Conservation (phyloP, 495 filamentous ascomycete species). For the Penicillium parvum region DNA sequence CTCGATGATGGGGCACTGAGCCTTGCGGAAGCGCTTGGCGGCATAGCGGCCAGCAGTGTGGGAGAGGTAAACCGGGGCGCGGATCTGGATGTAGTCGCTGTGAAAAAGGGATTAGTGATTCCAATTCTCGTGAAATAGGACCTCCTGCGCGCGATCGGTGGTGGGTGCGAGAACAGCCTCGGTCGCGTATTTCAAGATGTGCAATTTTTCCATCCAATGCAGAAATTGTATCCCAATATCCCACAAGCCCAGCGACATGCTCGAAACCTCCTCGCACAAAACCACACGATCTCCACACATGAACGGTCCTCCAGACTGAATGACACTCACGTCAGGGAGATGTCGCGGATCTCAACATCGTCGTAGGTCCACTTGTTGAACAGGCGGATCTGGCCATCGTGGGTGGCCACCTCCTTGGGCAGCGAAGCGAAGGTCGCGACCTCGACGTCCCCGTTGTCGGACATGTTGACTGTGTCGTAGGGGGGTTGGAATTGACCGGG, state of each 20-base stretch:
- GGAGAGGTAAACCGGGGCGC: conserved; percentile 94
- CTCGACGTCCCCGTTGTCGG: conserved; percentile 93
- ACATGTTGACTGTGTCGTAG: conserved; percentile 67
- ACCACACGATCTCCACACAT: conserved; percentile 13
- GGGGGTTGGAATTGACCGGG: conserved; percentile 38
- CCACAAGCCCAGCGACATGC: not conserved
- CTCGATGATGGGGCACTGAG: conserved; percentile 99
- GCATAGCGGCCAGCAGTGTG: conserved; percentile 99
- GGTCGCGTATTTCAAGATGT: too few relatives aligned
- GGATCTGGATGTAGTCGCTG: conserved; percentile 99
- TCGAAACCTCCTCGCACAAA: conserved; percentile 16
- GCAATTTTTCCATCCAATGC: conserved; percentile 1
- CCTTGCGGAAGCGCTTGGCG: conserved; percentile 99
- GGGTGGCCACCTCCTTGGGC: conserved; percentile 87
- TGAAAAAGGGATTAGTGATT: conserved; percentile 16
- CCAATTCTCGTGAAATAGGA: not conserved
- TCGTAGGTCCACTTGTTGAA: conserved; percentile 98
- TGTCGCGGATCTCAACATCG: conserved; percentile 98
- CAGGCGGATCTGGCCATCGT: conserved; percentile 93
- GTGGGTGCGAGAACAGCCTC: not conserved
- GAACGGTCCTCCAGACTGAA: conserved; percentile 3
- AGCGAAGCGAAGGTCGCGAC: conserved; percentile 75
- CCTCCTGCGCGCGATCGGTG: too few relatives aligned
- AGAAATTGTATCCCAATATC: conserved; percentile 12
- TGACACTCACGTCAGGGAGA: conserved; percentile 92